A percentile compares a stretch with the other conserved stretches of the same genome.
Evolutionary conservation across 768 basidiomycete species (phyloP).

Genomic region (Russula griseocarnosa): DNA sequence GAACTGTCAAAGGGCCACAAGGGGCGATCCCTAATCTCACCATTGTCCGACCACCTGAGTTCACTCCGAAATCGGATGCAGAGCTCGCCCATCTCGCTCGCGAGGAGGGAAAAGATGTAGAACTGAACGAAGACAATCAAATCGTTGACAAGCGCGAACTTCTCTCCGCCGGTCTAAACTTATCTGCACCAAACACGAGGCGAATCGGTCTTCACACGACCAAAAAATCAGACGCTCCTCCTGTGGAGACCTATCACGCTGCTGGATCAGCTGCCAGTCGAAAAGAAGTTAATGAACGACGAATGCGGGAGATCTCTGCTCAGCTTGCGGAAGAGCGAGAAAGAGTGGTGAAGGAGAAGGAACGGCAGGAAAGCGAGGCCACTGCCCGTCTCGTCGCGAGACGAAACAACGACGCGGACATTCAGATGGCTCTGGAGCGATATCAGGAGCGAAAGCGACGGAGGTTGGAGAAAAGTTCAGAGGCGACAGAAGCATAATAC

Average conservation of each 20-base stretch:
- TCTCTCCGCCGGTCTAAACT: constrained; percentile 86
- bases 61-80: constrained; percentile 60
- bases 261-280: constrained; percentile 78
- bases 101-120: constrained; percentile 77
- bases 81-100: constrained; percentile 68
- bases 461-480: constrained; percentile 49
- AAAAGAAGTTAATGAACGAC: constrained; percentile 79
- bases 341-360: constrained; percentile 52
- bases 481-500: constrained; percentile 6
- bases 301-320: constrained; percentile 67
- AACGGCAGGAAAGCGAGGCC: constrained; percentile 59
- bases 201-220: constrained; percentile 48
- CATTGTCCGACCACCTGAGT: constrained; percentile 67
- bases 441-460: constrained; percentile 78
- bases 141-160: constrained; percentile 95
- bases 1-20: constrained; percentile 58
- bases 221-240: constrained; percentile 34
- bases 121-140: constrained; percentile 95
- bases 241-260: constrained; percentile 59
- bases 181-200: constrained; percentile 78
- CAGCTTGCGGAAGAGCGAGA: constrained; percentile 77
- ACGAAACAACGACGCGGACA: constrained; percentile 70
- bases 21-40: constrained; percentile 63
- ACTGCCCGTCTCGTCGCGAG: constrained; percentile 62
- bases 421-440: constrained; percentile 69